Conservation (phyloP, 2,329 filamentous ascomycete genomes). For the Amphichorda felina region DNA sequence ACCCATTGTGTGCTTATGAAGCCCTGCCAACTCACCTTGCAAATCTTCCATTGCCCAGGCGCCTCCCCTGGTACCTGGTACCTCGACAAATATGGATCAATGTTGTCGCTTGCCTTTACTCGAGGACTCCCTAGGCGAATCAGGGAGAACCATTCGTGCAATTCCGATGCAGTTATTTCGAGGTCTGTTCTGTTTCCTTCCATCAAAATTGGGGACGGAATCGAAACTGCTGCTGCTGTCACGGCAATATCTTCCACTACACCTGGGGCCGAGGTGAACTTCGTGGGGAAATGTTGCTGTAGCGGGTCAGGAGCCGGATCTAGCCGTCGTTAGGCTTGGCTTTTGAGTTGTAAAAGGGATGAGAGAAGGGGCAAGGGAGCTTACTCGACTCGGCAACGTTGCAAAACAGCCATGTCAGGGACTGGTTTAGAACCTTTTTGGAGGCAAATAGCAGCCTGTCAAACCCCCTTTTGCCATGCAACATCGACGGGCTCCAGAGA, state of each 20-base stretch:
- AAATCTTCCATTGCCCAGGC: constrained; percentile 21
- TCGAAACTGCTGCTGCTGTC: constrained; percentile 11
- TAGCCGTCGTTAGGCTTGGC: constrained; percentile 17
- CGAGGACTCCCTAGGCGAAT: constrained; percentile 54
- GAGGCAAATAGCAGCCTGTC: constrained; percentile 68
- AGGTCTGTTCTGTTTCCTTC: constrained; percentile 33
- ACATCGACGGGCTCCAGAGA: constrained; percentile 62
- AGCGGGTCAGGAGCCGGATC: constrained; percentile 38
- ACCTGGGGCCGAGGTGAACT: constrained; percentile 20
- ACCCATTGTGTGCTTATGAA: constrained; percentile 43
- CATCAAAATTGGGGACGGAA: constrained; percentile 15
- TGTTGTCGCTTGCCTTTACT: constrained; percentile 38
- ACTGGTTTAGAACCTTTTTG: constrained; percentile 59
- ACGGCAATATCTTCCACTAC: constrained; percentile 8
- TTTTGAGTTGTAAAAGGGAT: constrained; percentile 5
- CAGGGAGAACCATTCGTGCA: constrained; percentile 70
- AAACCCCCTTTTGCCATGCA: constrained; percentile 74
- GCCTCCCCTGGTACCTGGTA: constrained; percentile 44
- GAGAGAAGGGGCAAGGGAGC: constrained; percentile 1
- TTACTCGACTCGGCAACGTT: constrained; percentile 32
- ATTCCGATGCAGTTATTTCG: constrained; percentile 49
- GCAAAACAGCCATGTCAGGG: constrained; percentile 68
- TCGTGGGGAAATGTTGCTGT: constrained; percentile 27
- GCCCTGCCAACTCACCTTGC: constrained; percentile 46
- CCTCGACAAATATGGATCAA: constrained; percentile 58